A percentile compares a stretch with the other conserved stretches of the same genome.
These are phyloP conservation scores for Diaporthe aspalathi DNA, from an alignment of 2,329 filamentous ascomycete genomes.

Conservation along the genomic window DNA sequence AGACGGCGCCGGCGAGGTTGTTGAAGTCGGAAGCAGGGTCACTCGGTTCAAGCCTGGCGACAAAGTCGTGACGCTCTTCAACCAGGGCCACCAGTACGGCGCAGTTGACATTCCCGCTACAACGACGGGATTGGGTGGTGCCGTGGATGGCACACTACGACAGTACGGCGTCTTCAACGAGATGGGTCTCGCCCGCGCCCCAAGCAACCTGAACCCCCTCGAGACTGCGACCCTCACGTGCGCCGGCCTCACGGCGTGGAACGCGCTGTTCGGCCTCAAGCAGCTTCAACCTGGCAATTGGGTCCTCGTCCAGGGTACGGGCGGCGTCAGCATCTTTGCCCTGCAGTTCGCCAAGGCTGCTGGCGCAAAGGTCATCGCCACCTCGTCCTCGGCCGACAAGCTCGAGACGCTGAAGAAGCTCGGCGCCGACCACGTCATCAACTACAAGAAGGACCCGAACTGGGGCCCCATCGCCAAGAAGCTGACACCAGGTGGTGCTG, in stretches of 20 bases:
- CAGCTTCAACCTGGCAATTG: slow-evolving; percentile 64
- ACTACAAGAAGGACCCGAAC: slow-evolving; percentile 63
- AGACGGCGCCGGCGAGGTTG: slow-evolving; percentile 65
- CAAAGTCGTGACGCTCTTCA: slow-evolving; percentile 71
- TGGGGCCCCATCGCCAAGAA: slow-evolving; percentile 66
- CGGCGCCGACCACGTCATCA: slow-evolving; percentile 67
- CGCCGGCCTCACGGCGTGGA: slow-evolving; percentile 74
- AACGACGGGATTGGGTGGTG: slow-evolving; percentile 73
- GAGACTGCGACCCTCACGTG: slow-evolving; percentile 70
- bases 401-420: slow-evolving; percentile 60
- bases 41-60: slow-evolving; percentile 63
- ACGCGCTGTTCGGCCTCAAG: slow-evolving; percentile 69
- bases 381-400: slow-evolving; percentile 64
- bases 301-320: slow-evolving; percentile 77
- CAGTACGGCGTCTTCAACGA: slow-evolving; percentile 76
- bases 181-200: slow-evolving; percentile 73
- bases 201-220: slow-evolving; percentile 62
- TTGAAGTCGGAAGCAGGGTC: slow-evolving; percentile 62
- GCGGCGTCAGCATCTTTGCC: slow-evolving; percentile 75
- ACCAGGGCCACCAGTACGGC: slow-evolving; percentile 63
- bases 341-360: slow-evolving; percentile 64
- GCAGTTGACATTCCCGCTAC: slow-evolving; percentile 49
- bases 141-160: slow-evolving; percentile 74
- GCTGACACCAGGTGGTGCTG: slow-evolving; percentile 57
- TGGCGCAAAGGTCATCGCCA: slow-evolving; percentile 68